Evolutionary conservation across 345 rosid species (phyloP).

Genomic region (Hypericum perforatum): DNA sequence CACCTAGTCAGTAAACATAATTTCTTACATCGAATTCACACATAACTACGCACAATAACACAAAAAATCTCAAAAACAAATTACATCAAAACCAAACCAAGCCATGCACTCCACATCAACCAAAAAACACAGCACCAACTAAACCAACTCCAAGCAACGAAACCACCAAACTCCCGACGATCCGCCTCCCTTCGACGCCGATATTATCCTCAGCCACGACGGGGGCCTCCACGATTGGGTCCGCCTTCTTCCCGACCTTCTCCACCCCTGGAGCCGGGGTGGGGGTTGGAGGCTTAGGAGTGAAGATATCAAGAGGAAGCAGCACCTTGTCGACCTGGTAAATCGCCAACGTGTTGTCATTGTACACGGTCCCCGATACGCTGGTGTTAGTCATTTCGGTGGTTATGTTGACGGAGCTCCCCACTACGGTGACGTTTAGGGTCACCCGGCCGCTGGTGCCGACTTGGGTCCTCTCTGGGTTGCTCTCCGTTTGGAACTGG

Average conservation of each 20-base stretch:
- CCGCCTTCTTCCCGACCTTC: conserved; percentile 1
- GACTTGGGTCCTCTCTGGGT: background rate
- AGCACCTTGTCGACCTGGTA: conserved; percentile 1
- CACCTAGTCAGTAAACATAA: no score
- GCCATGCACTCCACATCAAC: no score
- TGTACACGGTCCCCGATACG: background rate
- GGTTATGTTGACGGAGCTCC: background rate
- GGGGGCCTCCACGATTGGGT: background rate
- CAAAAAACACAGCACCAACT: no score
- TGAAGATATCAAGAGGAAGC: conserved; percentile 4
- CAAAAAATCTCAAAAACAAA: no score
- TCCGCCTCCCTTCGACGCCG: background rate
- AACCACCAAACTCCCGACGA: background rate
- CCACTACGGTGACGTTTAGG: background rate
- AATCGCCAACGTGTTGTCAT: background rate
- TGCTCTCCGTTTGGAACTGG: conserved; percentile 7
- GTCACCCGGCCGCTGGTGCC: conserved; percentile 4
- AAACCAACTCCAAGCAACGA: conserved; percentile 1
- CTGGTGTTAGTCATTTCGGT: conserved; percentile 5
- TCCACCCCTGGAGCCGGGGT: background rate
- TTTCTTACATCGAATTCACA: no score
- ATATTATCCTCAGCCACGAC: background rate
- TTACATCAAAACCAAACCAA: no score
- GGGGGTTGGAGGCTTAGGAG: conserved; percentile 4
- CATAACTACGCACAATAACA: no score